Conservation (phyloP, 1,139 yeast species). For the Lodderomyces orthopsilosis region DNA sequence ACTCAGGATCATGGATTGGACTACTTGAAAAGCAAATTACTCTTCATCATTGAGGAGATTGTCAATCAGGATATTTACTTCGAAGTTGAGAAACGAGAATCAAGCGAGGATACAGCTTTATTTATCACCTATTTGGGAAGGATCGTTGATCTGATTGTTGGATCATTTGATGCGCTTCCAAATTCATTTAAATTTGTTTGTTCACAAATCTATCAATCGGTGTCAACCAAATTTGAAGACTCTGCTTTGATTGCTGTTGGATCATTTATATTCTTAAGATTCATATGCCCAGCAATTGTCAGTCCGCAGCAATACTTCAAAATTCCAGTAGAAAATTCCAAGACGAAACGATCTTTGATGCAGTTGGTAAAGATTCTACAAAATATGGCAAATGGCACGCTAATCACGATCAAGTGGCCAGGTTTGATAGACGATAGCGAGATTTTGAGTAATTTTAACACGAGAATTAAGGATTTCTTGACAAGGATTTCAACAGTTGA, state of each 20-base stretch:
- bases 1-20: conserved; percentile 64
- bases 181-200: conserved; percentile 73
- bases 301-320: conserved; percentile 70
- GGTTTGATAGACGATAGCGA: conserved; percentile 40
- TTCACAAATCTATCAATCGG: conserved; percentile 64
- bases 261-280: conserved; percentile 79
- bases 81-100: conserved; percentile 61
- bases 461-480: conserved; percentile 49
- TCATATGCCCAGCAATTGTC: conserved; percentile 88
- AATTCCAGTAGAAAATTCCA: conserved; percentile 45
- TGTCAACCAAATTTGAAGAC: conserved; percentile 64
- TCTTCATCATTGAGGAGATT: conserved; percentile 56
- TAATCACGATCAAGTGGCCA: conserved; percentile 59
- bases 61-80: conserved; percentile 50
- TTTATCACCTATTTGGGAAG: conserved; percentile 58
- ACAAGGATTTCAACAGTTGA: conserved; percentile 18
- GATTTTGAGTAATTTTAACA: conserved; percentile 44
- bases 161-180: conserved; percentile 61
- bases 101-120: conserved; percentile 35
- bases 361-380: conserved; percentile 84
- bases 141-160: conserved; percentile 60
- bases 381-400: conserved; percentile 80
- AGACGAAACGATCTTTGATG: conserved; percentile 70
- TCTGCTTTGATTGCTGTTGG: conserved; percentile 76
- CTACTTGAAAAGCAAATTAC: conserved; percentile 53